These are phyloP conservation scores for Aspergillus sp. DNA, from an alignment of 2,329 filamentous ascomycete species.

Conservation along the genomic window DNA sequence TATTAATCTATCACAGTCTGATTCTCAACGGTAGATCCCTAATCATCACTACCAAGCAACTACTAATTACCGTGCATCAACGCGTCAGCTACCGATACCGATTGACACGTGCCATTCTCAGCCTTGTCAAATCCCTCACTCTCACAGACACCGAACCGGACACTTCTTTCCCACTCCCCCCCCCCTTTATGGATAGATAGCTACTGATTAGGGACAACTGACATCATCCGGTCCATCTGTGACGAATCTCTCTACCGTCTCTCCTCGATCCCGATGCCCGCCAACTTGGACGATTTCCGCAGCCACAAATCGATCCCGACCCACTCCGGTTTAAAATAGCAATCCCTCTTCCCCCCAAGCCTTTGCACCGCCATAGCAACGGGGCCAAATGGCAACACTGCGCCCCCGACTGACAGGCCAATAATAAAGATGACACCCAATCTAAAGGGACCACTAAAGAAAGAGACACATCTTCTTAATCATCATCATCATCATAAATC, in stretches of 20 bases:
- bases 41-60: background rate
- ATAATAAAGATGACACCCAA: background rate
- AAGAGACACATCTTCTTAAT: background rate
- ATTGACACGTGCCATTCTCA: conserved; percentile 11
- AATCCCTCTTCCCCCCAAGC: background rate
- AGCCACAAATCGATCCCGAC: conserved; percentile 1
- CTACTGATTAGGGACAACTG: background rate
- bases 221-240: background rate
- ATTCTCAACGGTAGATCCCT: background rate
- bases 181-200: background rate
- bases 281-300: too few relatives aligned
- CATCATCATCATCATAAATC: too few relatives aligned
- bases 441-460: background rate
- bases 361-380: conserved; percentile 12
- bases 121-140: conserved; percentile 4
- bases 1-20: background rate
- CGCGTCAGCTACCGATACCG: background rate
- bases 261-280: background rate
- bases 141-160: background rate
- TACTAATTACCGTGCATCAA: background rate
- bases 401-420: background rate
- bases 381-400: background rate
- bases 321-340: conserved; percentile 16
- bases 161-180: background rate
- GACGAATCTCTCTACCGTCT: background rate